A percentile compares a stretch with the other conserved stretches of the same genome.
Conservation (phyloP, 23 red algal genomes). For the Chondrus crispus region DNA sequence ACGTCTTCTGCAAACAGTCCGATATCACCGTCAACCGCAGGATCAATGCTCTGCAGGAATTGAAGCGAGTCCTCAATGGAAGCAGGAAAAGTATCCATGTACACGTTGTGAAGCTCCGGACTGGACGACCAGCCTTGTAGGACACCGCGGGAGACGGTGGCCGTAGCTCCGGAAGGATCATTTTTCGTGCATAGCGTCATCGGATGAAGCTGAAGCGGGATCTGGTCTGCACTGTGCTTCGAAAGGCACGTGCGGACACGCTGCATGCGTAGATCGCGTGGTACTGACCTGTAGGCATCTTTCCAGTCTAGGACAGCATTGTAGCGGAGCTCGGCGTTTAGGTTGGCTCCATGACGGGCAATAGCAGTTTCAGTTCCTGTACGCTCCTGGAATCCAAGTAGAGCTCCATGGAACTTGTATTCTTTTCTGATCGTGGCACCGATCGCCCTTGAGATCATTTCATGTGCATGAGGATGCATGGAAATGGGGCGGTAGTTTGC, state of each 20-base stretch:
- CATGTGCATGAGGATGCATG: neutral
- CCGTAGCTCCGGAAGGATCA: neutral
- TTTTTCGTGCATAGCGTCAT: neutral
- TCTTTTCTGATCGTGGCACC: neutral
- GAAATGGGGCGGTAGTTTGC: neutral
- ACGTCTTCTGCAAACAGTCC: neutral
- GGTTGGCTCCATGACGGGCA: neutral
- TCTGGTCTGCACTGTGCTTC: too few species aligned
- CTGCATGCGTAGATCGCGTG: neutral
- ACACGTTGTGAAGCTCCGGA: neutral
- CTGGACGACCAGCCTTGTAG: neutral
- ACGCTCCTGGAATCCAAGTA: neutral
- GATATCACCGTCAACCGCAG: neutral
- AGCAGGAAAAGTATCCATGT: neutral
- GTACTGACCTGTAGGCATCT: neutral
- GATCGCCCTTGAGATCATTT: neutral
- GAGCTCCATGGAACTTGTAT: neutral
- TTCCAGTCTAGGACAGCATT: neutral
- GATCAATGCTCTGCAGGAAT: neutral
- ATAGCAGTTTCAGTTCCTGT: neutral
- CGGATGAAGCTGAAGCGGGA: neutral
- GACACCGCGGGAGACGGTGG: neutral
- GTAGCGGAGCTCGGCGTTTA: neutral
- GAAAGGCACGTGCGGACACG: neutral
- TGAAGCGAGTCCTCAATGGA: neutral